Conservation (phyloP, 1,284 basidiomycete genomes). For the Pseudozyma hubeiensis region DNA sequence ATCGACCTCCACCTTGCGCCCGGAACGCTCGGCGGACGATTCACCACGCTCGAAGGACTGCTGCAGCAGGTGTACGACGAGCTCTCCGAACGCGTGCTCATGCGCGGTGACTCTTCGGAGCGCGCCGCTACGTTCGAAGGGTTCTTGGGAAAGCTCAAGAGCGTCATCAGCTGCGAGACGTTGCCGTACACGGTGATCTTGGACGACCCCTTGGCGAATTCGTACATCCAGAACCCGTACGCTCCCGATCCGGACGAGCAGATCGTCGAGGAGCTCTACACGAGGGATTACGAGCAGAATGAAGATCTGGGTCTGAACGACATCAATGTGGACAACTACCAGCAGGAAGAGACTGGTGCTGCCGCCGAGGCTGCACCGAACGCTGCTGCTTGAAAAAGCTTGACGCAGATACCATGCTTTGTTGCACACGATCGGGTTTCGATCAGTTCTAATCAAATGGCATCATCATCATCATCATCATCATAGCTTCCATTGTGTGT, state of each 20-base stretch:
- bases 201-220: constrained; percentile 95
- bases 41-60: constrained; percentile 96
- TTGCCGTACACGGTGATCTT: constrained; percentile 80
- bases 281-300: constrained; percentile 88
- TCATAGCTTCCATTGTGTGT: too few relatives aligned
- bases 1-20: constrained; percentile 91
- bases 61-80: constrained; percentile 95
- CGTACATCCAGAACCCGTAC: constrained; percentile 92
- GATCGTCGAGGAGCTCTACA: constrained; percentile 77
- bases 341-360: constrained; percentile 8
- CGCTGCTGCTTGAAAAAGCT: neutral
- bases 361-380: neutral
- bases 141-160: constrained; percentile 80
- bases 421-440: too few relatives aligned
- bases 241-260: constrained; percentile 72
- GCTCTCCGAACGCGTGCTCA: constrained; percentile 88
- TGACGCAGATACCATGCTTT: too few relatives aligned
- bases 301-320: constrained; percentile 96
- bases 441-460: too few relatives aligned
- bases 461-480: too few relatives aligned
- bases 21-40: constrained; percentile 96
- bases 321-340: constrained; percentile 77
- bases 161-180: constrained; percentile 58
- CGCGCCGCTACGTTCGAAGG: constrained; percentile 61
- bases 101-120: constrained; percentile 76